Evolutionary conservation across 306 rosid genomes (phyloP), one percentile per base, ranked within the genome.

Genomic region (Castanea sativa): DNA sequence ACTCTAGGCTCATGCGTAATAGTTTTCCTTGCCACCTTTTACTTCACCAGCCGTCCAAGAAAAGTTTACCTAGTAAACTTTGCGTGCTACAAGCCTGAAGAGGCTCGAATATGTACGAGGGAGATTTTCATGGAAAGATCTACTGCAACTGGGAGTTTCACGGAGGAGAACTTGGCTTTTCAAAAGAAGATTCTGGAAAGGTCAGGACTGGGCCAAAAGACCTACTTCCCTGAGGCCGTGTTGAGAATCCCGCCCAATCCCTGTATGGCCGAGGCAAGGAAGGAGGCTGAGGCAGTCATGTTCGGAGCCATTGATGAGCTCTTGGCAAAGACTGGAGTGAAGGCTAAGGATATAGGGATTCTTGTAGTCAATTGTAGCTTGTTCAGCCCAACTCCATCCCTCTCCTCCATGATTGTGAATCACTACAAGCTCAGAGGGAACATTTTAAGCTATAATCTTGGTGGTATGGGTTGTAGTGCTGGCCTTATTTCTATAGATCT

Each of bases 381-480:
- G 94, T 94, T 92, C 74, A 94, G 91, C 76, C 99, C 97, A 0
- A 94, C 99, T 1, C 99, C 99, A 0, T 94, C 99, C 33, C 81
- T 92, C 30, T 91, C 97, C 5, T 90, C 97, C 19, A 94, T 91
- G 99, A 88, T 94, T 74, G 97, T 94, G 1, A 94, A 94, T 63
- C 99, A 91, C 56, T 92, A 91, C 82, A 90, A 91, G 69, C 76
- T 94, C 6, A 84, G 99, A 75, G 97, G 95, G 20, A 92, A 92
- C 29, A 75, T 94, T 61, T 58, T 78, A 14, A 92, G 97, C 79
- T 90, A 87, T 64, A 94, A 94, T 80, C 97, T 94, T 60, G 93
- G 97, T 29, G 99, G 99, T 2, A 94, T 94, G 99, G 99, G 99
- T n/a, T 94, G 99, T 77, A 94, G 99, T 79, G 99, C 99, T 61